Evolutionary conservation across 2,329 filamentous ascomycete genomes (phyloP), one percentile per base, ranked within the genome.

Genomic region (Domatiomyces globalis): DNA sequence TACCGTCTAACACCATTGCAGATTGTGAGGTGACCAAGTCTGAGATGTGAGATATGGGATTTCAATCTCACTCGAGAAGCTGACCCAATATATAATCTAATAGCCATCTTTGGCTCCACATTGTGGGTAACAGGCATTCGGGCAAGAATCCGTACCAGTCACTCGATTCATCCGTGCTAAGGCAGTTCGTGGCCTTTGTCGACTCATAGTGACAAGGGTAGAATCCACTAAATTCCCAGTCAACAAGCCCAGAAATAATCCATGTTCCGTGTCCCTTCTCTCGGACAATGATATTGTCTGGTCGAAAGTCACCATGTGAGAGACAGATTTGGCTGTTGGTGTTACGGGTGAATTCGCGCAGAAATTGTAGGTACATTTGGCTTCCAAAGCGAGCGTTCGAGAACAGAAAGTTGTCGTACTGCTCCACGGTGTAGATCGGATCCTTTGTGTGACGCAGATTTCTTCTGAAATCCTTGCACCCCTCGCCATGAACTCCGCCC

Each of bases 101-200:
- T 5, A 29, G 27, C 27, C 27, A 29, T 9, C 27, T 29, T 9
- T 29, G 27, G 27, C 5, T 29, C 27, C 5, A 5, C 27, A 9
- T 5, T 9, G 27, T 29, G 27, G 27, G 45, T 50, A 45, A 17
- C 8, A 25, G 36, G 19, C 20, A n/a, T n/a, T n/a, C n/a, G n/a
- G 48, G 48, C 17, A 50, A 36, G 15, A 19, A 50, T 17, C 33
- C n/a, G 8, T 42, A 42, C 48, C 42, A 50, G 39, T 50, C 42
- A 50, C 33, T 20, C 20, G 9, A 44, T n/a, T n/a, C 29, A 22
- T 45, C 45, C n/a, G 48, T 27, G n/a, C 20, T 33, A 10, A 50
- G 39, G 25, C 25, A 50, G 36, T 50, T 50, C 29, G 42, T 50
- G 18, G 42, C 48, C 20, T 50, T 50, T n/a, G 27, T 44, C n/a